phyloP scores from a whole-genome alignment of 352 stramenopile genomes.

The Phytopythium delawarense region DNA sequence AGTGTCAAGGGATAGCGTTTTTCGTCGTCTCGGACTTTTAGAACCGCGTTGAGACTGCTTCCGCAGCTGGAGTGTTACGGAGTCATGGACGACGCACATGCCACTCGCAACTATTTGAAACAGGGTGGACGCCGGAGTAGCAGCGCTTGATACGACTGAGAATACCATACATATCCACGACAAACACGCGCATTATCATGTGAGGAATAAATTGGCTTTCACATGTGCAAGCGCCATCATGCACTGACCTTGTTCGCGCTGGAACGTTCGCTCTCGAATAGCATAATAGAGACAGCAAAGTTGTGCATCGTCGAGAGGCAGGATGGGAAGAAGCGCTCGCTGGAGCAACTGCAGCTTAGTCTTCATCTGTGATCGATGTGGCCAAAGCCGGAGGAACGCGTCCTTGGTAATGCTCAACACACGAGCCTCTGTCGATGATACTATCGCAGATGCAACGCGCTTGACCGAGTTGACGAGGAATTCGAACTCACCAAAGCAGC shows the following conservation, averaged over 20 bases:
- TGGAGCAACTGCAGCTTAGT: conserved; percentile 30
- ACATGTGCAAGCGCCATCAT: no score
- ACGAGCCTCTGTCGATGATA: conserved; percentile 19
- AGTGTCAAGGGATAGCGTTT: conserved; percentile 29
- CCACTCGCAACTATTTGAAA: conserved; percentile 35
- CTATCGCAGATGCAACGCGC: conserved; percentile 27
- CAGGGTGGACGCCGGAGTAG: conserved; percentile 18
- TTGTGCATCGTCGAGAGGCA: conserved; percentile 32
- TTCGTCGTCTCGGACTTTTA: conserved; percentile 9
- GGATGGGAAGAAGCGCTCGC: conserved; percentile 22
- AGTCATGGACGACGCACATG: conserved; percentile 38
- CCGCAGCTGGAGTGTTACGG: conserved; percentile 23
- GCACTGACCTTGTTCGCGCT: conserved; percentile 36
- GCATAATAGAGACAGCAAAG: conserved; percentile 45
- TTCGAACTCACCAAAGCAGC: conserved; percentile 51
- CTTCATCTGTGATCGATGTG: conserved; percentile 17
- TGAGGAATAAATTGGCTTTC: no score
- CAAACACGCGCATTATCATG: neutral
- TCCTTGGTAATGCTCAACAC: conserved; percentile 31
- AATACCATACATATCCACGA: neutral
- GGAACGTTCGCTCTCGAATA: conserved; percentile 24
- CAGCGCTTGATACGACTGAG: conserved; percentile 28
- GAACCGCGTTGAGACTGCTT: neutral
- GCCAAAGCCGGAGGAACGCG: conserved; percentile 32
- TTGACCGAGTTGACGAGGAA: conserved; percentile 18